Evolutionary conservation across 2,329 filamentous ascomycete species (phyloP), one percentile per base, ranked within the genome.

Genomic region (Cytospora paraplurivora): DNA sequence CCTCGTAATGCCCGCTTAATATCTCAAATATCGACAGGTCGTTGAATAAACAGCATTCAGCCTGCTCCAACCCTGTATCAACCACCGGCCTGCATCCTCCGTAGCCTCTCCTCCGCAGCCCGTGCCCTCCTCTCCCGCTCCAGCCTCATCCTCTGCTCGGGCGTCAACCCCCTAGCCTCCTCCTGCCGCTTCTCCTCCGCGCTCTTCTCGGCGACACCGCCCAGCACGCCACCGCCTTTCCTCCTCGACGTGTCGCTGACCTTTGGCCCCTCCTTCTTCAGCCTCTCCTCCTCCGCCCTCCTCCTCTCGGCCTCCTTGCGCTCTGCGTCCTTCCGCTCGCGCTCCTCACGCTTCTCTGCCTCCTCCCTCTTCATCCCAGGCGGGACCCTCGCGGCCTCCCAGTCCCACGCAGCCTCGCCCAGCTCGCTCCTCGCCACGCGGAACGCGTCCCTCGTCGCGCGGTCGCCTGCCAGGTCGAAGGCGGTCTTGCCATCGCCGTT

Each of bases 121-220:
- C 94, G 86, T 4, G 95, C 95, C 72, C 94, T 88, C 70, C 93
- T 82, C 77, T 99, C 95, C 69, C 95, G 82, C 75, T 98, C 95
- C 60, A 98, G 76, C 73, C 85, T 87, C 84, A 88, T 85, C 73
- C 88, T 86, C 85, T 95, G 93, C 77, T 98, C 94, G 0, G 92
- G 88, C 50, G 91, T 96, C 78, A 98, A 81, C 0, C 94, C 93
- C 67, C 92, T 86, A 56, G 85, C 84, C 75, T 97, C 93, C 72
- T 96, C 92, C 72, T 94, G 90, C 67, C 93, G 84, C 72, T 85
- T 87, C 74, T 97, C 92, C 70, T 93, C 86, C 0, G 89, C 89
- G 19, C 90, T 90, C 81, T 93, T 93, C 67, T 84, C 82, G 34
- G 85, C 76, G 35, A 79, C 81, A 1, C 83, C 83, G n/a, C 88